phyloP scores from a whole-genome alignment of 2,329 filamentous ascomycete species.

The Aspergillus sp. region DNA sequence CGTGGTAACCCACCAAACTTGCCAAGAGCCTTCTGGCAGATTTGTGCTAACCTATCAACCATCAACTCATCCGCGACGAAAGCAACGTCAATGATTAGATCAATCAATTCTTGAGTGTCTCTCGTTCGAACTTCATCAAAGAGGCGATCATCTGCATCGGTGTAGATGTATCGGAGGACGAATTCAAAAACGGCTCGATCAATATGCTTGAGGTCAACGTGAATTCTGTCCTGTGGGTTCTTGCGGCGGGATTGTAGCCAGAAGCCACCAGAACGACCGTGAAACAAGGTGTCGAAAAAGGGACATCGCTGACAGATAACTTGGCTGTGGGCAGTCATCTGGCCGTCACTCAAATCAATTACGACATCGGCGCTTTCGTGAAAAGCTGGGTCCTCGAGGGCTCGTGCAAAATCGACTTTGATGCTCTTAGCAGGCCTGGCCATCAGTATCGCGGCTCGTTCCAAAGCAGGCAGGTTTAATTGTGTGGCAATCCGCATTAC shows the following conservation, averaged over 20 bases:
- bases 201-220: constrained; percentile 83
- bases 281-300: constrained; percentile 89
- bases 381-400: constrained; percentile 70
- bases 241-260: constrained; percentile 76
- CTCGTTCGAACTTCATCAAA: constrained; percentile 76
- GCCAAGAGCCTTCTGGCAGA: constrained; percentile 84
- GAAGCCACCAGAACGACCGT: constrained; percentile 80
- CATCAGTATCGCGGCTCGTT: constrained; percentile 78
- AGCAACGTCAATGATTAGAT: constrained; percentile 90
- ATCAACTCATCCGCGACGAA: constrained; percentile 91
- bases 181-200: constrained; percentile 73
- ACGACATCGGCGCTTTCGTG: constrained; percentile 80
- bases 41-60: constrained; percentile 86
- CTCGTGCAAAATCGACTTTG: constrained; percentile 70
- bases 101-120: constrained; percentile 81
- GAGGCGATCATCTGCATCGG: constrained; percentile 77
- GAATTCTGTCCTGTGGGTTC: constrained; percentile 57
- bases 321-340: constrained; percentile 73
- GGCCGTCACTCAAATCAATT: constrained; percentile 75
- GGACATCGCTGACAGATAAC: constrained; percentile 83
- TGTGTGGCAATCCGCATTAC: constrained; percentile 82
- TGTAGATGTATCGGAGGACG: constrained; percentile 81
- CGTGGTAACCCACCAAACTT: constrained; percentile 63
- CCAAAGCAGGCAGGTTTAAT: constrained; percentile 72
- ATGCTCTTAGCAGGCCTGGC: constrained; percentile 66